phyloP scores from a whole-genome alignment of 345 rosid species.

The Dimocarpus longan region DNA sequence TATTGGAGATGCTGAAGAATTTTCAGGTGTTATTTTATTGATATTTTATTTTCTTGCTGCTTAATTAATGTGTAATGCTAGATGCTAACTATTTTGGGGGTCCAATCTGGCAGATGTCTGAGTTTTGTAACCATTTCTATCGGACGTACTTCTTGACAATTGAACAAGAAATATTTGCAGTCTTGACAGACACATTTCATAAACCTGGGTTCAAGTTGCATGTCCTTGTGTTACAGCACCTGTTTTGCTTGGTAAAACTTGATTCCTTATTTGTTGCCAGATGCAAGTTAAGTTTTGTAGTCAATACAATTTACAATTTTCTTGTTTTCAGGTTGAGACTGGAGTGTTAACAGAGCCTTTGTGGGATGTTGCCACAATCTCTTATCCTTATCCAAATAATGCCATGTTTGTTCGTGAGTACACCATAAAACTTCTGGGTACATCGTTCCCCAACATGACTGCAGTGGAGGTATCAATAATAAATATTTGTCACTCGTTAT shows the following conservation, averaged over 20 bases:
- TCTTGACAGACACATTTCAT: slow-evolving; percentile 94
- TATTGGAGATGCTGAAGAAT: slow-evolving; percentile 92
- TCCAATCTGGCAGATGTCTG: slow-evolving; percentile 46
- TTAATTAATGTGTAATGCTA: background rate
- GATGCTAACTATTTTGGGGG: slow-evolving; percentile 28
- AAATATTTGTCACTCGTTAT: background rate
- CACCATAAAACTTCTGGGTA: slow-evolving; percentile 85
- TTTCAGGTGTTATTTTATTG: slow-evolving; percentile 62
- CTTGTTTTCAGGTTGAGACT: slow-evolving; percentile 67
- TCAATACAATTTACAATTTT: background rate
- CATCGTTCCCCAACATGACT: slow-evolving; percentile 98
- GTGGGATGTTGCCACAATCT: slow-evolving; percentile 83
- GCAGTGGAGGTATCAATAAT: slow-evolving; percentile 58
- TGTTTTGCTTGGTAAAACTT: slow-evolving; percentile 74
- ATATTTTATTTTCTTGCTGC: background rate
- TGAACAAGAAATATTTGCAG: slow-evolving; percentile 98
- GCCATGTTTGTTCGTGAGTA: slow-evolving; percentile 81
- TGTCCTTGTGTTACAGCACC: slow-evolving; percentile 82
- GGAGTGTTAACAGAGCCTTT: slow-evolving; percentile 83
- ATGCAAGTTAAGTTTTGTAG: background rate
- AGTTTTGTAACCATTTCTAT: slow-evolving; percentile 90
- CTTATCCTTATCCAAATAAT: slow-evolving; percentile 77
- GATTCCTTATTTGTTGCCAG: background rate
- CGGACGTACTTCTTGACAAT: slow-evolving; percentile 60
- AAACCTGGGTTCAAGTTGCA: slow-evolving; percentile 99